Percentiles rank a stretch among this genome's conserved stretches.
Evolutionary conservation across 306 rosid species (phyloP).

Genomic region (Cicer bijugum): DNA sequence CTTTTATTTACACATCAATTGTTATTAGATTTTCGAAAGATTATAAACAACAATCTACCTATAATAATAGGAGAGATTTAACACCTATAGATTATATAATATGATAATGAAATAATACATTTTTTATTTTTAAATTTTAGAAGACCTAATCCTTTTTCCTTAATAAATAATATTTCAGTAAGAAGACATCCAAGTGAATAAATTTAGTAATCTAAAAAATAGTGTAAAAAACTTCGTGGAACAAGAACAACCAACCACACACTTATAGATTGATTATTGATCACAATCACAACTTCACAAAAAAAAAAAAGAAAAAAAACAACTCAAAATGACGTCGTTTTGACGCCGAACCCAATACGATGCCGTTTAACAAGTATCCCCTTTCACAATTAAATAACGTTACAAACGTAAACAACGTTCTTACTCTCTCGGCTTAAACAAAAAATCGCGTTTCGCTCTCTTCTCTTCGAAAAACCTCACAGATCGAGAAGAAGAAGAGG

Average conservation of each 20-base stretch:
- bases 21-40: too few relatives aligned
- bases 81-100: too few relatives aligned
- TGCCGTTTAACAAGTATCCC: not conserved
- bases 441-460: slow-evolving; percentile 44
- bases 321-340: slow-evolving; percentile 7
- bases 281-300: not conserved
- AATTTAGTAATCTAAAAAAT: slow-evolving; percentile 2
- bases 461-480: slow-evolving; percentile 37
- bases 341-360: not conserved
- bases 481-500: slow-evolving; percentile 41
- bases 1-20: too few relatives aligned
- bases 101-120: too few relatives aligned
- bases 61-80: too few relatives aligned
- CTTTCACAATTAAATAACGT: slow-evolving; percentile 19
- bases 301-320: not conserved
- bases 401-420: not conserved
- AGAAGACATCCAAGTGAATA: not conserved
- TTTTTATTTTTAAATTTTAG: too few relatives aligned
- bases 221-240: not conserved
- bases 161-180: too few relatives aligned
- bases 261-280: not conserved
- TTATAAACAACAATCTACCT: too few relatives aligned
- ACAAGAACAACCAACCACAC: not conserved
- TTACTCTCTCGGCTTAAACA: slow-evolving; percentile 15
- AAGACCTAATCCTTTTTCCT: too few relatives aligned